Conservation (phyloP, 1,139 yeast species). For the Taiozyma sp. region DNA sequence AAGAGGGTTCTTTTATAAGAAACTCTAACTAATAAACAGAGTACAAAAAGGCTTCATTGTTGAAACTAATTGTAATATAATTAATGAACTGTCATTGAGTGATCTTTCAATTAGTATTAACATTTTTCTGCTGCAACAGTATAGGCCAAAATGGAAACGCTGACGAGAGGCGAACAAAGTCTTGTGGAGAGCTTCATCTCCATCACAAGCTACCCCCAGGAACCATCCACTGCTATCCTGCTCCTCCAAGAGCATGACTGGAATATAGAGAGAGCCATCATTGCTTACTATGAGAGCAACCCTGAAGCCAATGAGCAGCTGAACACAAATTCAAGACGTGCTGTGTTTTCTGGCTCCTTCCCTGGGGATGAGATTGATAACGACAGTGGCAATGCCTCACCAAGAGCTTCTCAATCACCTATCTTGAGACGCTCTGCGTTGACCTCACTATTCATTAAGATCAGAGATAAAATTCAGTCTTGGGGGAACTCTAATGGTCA, state of each 20-base stretch:
- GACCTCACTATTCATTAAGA: not conserved
- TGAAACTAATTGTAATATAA: not conserved
- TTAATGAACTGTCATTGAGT: not conserved
- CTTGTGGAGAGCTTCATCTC: conserved; percentile 24
- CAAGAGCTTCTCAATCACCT: not conserved
- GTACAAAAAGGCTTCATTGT: not conserved
- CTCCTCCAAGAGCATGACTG: conserved; percentile 23
- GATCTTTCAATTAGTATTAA: not conserved
- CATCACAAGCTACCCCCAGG: conserved; percentile 24
- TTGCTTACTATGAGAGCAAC: conserved; percentile 18
- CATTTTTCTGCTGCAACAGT: not conserved
- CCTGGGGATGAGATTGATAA: conserved; percentile 7
- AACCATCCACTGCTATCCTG: conserved; percentile 22
- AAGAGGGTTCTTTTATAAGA: not conserved
- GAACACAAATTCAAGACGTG: conserved; percentile 14
- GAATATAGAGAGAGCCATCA: conserved; percentile 27
- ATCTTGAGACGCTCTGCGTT: not conserved
- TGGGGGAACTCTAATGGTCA: conserved; percentile 3
- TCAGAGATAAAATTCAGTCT: not conserved
- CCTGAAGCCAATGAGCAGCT: conserved; percentile 20
- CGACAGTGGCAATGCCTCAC: not conserved
- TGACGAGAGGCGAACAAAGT: conserved; percentile 22
- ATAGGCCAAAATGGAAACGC: conserved; percentile 21
- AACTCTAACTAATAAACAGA: not conserved
- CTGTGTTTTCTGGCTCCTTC: conserved; percentile 16